These are phyloP conservation scores for Penicillium sp. DNA, from an alignment of 2,329 filamentous ascomycete species.

Conservation along the genomic window DNA sequence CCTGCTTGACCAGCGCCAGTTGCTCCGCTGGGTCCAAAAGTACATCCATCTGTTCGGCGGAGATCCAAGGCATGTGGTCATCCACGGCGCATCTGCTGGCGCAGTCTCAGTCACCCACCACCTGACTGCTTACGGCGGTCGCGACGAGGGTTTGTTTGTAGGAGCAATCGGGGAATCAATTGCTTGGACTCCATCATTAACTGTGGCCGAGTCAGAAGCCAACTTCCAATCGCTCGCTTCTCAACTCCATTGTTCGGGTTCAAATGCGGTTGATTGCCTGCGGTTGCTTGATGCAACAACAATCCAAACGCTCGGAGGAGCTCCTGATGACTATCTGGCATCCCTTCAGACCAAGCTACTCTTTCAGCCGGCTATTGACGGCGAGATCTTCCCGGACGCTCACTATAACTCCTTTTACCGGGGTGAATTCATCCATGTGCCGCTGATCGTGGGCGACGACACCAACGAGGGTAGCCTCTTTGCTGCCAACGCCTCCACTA, in stretches of 20 bases:
- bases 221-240: not conserved
- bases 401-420: conserved; percentile 56
- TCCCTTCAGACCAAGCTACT: conserved; percentile 54
- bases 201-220: not conserved
- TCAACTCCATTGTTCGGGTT: conserved; percentile 51
- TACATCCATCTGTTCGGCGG: conserved; percentile 64
- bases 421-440: conserved; percentile 60
- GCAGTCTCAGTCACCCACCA: conserved; percentile 63
- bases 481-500: conserved; percentile 54
- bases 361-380: conserved; percentile 62
- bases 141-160: conserved; percentile 52
- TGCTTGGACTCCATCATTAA: conserved; percentile 29
- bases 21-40: conserved; percentile 65
- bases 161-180: conserved; percentile 37
- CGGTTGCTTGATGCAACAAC: not conserved
- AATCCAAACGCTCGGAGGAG: not conserved
- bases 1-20: conserved; percentile 65
- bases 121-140: conserved; percentile 57
- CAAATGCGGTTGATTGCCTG: conserved; percentile 20
- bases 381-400: conserved; percentile 56
- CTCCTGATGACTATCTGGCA: conserved; percentile 27
- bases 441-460: conserved; percentile 56
- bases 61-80: conserved; percentile 62
- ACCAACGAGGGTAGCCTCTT: conserved; percentile 51
- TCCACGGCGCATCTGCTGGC: conserved; percentile 67